A percentile compares a stretch with the other conserved stretches of the same genome.
Conservation (phyloP, 139 green algal genomes). For the Picochlorum sp. region DNA sequence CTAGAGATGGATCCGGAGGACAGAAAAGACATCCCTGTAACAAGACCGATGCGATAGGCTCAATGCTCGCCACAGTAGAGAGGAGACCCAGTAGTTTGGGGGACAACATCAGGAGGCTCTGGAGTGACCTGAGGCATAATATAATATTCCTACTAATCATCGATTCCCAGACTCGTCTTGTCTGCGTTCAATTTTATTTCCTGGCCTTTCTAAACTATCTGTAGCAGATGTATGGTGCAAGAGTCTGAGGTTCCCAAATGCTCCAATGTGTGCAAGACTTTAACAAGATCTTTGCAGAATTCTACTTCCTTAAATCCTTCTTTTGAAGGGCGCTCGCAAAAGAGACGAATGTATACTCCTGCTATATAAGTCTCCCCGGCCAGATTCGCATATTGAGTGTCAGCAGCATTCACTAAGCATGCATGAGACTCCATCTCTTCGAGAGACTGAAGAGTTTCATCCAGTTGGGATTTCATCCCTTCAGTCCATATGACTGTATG, state of each 20-base stretch:
- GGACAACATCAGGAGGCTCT: conserved; percentile 44
- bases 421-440: conserved; percentile 2
- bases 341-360: conserved; percentile 84
- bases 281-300: conserved; percentile 69
- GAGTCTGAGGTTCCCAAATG: background rate
- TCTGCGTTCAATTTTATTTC: no score
- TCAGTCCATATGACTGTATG: conserved; percentile 82
- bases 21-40: conserved; percentile 1
- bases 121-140: conserved; percentile 36
- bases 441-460: conserved; percentile 38
- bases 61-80: conserved; percentile 47
- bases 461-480: conserved; percentile 70
- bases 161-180: background rate
- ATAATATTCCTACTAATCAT: conserved; percentile 23
- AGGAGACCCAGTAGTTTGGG: conserved; percentile 67
- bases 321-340: conserved; percentile 54
- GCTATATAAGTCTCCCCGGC: conserved; percentile 70
- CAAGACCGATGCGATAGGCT: conserved; percentile 62
- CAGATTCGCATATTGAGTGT: conserved; percentile 25
- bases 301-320: conserved; percentile 41
- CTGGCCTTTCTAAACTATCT: no score
- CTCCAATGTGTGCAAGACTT: conserved; percentile 24
- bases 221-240: no score
- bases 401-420: conserved; percentile 5
- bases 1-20: no score